A percentile compares a stretch with the other conserved stretches of the same genome.
Conservation (phyloP, 1,284 basidiomycete species). For the Pseudozyma hubeiensis region DNA sequence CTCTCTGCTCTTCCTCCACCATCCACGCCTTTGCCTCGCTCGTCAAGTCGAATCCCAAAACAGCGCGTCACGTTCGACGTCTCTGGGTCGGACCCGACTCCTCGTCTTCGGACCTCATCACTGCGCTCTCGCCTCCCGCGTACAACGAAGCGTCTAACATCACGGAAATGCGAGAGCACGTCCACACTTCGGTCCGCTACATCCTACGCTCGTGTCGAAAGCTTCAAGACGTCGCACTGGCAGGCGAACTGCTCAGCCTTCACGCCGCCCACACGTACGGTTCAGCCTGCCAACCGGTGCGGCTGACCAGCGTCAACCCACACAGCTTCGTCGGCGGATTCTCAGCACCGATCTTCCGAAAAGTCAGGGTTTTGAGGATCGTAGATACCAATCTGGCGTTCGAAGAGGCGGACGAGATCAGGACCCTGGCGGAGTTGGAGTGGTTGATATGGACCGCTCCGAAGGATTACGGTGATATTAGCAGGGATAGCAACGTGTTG, state of each 20-base stretch:
- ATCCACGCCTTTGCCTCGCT: conserved; percentile 50
- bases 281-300: conserved; percentile 62
- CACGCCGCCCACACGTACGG: conserved; percentile 61
- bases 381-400: conserved; percentile 63
- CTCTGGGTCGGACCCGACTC: conserved; percentile 62
- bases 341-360: conserved; percentile 62
- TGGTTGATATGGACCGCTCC: conserved; percentile 58
- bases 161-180: conserved; percentile 43
- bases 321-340: conserved; percentile 64
- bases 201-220: conserved; percentile 61
- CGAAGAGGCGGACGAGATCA: conserved; percentile 62
- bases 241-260: conserved; percentile 57
- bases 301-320: conserved; percentile 63
- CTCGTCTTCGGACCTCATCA: conserved; percentile 58
- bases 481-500: conserved; percentile 51
- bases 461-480: conserved; percentile 60
- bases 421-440: conserved; percentile 54
- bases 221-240: conserved; percentile 59
- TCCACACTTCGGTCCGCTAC: conserved; percentile 40
- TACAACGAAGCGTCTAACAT: conserved; percentile 46
- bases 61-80: conserved; percentile 50
- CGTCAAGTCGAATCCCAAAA: conserved; percentile 28
- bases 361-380: conserved; percentile 51
- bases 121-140: conserved; percentile 55
- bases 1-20: conserved; percentile 31